Evolutionary conservation across 306 rosid genomes (phyloP).

Genomic region (Trichosanthes truncata): DNA sequence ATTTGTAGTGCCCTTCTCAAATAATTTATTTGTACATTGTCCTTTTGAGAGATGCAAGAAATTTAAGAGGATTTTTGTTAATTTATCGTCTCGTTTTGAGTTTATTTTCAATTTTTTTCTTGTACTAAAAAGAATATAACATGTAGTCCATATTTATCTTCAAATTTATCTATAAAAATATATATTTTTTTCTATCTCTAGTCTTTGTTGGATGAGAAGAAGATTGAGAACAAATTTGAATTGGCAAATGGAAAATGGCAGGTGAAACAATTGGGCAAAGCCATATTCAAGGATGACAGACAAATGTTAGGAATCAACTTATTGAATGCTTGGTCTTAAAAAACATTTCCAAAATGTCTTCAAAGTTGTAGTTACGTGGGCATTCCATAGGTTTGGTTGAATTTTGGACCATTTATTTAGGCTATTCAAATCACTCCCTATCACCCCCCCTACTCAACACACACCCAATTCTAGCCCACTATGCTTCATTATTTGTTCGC

Average conservation of each 20-base stretch:
- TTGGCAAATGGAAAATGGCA: not conserved
- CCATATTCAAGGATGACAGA: not conserved
- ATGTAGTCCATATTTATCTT: not conserved
- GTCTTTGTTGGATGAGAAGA: not conserved
- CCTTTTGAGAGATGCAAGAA: no score
- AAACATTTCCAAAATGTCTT: not conserved
- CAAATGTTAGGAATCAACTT: not conserved
- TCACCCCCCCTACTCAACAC: not conserved
- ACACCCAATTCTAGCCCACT: no score
- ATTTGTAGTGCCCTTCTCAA: no score
- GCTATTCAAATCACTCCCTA: not conserved
- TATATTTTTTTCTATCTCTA: no score
- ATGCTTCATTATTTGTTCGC: no score
- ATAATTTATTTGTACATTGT: no score
- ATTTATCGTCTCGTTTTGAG: no score
- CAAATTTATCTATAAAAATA: no score
- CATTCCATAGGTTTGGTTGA: not conserved
- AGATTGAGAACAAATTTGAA: not conserved
- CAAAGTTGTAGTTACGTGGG: not conserved
- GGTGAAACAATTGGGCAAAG: not conserved
- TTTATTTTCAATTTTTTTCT: no score
- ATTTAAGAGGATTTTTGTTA: no score
- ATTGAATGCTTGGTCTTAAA: not conserved
- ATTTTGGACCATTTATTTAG: not conserved
- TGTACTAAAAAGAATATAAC: no score